These are phyloP conservation scores for Diaporthe eres DNA, from an alignment of 2,329 filamentous ascomycete species.

Conservation along the genomic window DNA sequence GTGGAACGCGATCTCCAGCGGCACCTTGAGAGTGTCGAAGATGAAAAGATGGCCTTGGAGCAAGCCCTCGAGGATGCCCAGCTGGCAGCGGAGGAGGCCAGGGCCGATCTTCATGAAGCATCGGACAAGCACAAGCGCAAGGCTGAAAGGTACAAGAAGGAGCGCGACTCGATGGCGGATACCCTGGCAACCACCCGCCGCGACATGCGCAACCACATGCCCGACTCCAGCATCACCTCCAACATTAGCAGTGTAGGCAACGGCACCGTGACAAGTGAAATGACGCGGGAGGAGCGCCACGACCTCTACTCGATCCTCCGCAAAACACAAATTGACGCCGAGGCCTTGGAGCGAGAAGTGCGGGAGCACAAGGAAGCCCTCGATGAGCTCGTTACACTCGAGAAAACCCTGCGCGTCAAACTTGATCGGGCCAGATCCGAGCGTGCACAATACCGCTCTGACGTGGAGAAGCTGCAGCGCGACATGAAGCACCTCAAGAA, in stretches of 20 bases:
- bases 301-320: conserved; percentile 74
- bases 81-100: conserved; percentile 63
- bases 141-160: conserved; percentile 65
- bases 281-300: conserved; percentile 67
- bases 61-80: conserved; percentile 70
- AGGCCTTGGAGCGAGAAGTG: conserved; percentile 81
- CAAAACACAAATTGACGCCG: conserved; percentile 73
- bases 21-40: conserved; percentile 70
- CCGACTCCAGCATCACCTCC: conserved; percentile 47
- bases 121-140: conserved; percentile 62
- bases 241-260: conserved; percentile 47
- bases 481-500: conserved; percentile 64
- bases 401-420: conserved; percentile 74
- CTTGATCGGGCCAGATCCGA: conserved; percentile 79
- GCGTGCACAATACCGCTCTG: conserved; percentile 68
- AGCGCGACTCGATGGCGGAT: conserved; percentile 58
- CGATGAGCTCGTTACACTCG: conserved; percentile 67
- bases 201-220: conserved; percentile 45
- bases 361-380: conserved; percentile 78
- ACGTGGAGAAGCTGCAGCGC: conserved; percentile 67
- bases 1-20: conserved; percentile 63
- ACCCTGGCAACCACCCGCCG: conserved; percentile 51
- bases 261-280: conserved; percentile 50
- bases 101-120: conserved; percentile 58
- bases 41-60: conserved; percentile 71